A percentile compares a stretch with the other conserved stretches of the same genome.
phyloP scores from a whole-genome alignment of 2,329 filamentous ascomycete species.

The Ophidiomyces ophidiicola region DNA sequence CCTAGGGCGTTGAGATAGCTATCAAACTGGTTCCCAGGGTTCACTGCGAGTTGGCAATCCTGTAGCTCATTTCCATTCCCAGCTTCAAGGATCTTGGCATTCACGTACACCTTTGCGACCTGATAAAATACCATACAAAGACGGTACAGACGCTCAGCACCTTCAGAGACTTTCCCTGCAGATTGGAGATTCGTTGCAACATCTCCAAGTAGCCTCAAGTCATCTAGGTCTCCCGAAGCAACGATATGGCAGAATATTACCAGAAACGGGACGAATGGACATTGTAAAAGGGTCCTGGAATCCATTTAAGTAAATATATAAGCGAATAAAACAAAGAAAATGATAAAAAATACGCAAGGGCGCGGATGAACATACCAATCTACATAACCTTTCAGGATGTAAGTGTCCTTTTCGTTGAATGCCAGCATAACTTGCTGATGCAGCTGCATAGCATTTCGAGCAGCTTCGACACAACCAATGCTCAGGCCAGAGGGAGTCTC shows the following conservation, averaged over 20 bases:
- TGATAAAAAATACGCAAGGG: not conserved
- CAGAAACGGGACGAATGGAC: constrained; percentile 41
- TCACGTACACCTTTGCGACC: constrained; percentile 50
- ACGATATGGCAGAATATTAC: constrained; percentile 39
- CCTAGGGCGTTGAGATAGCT: constrained; percentile 53
- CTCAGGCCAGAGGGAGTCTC: constrained; percentile 24
- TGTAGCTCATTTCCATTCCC: constrained; percentile 18
- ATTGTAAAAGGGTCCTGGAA: constrained; percentile 29
- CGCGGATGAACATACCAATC: constrained; percentile 23
- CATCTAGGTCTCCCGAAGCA: constrained; percentile 41
- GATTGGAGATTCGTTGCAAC: constrained; percentile 47
- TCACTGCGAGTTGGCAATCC: constrained; percentile 32
- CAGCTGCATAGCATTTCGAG: constrained; percentile 24
- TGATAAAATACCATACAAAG: constrained; percentile 51
- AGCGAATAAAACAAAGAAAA: not conserved
- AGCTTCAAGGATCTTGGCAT: constrained; percentile 44
- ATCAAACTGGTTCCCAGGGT: constrained; percentile 46
- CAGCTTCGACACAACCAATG: constrained; percentile 28
- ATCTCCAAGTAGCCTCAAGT: constrained; percentile 44
- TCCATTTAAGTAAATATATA: constrained; percentile 1
- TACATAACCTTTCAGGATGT: constrained; percentile 25
- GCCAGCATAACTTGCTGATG: constrained; percentile 24
- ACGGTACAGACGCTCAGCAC: constrained; percentile 48
- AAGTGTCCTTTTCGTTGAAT: constrained; percentile 21
- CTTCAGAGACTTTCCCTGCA: constrained; percentile 43